phyloP scores from a whole-genome alignment of 208 protist genomes.

The Leishmania amazonensis region DNA sequence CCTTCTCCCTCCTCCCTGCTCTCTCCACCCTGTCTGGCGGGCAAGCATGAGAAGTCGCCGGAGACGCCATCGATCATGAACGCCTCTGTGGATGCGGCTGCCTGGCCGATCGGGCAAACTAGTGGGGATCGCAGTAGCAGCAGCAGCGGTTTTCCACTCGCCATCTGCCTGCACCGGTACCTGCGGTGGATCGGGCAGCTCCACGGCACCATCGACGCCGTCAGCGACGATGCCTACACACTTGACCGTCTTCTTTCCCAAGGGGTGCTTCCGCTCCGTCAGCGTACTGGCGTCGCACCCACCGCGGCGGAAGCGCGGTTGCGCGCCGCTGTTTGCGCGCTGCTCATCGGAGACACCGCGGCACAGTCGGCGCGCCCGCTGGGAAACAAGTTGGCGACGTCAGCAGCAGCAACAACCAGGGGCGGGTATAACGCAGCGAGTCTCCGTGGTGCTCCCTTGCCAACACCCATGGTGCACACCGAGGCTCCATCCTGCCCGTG shows the following conservation, averaged over 20 bases:
- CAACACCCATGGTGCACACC: slow-evolving; percentile 7
- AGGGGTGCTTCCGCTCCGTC: slow-evolving; percentile 24
- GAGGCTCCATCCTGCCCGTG: slow-evolving; percentile 20
- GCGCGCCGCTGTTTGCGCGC: slow-evolving; percentile 19
- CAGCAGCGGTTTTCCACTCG: not conserved
- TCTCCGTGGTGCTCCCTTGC: not conserved
- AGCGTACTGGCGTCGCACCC: slow-evolving; percentile 12
- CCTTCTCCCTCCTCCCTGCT: not conserved
- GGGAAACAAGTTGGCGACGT: not conserved
- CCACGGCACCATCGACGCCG: slow-evolving; percentile 16
- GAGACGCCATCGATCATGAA: slow-evolving; percentile 3
- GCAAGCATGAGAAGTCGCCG: not conserved
- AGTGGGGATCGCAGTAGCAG: not conserved
- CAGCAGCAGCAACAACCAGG: not conserved
- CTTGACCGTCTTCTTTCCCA: slow-evolving; percentile 25
- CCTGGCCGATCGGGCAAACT: not conserved
- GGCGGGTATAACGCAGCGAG: not conserved
- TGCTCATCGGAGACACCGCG: slow-evolving; percentile 14
- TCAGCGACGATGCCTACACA: slow-evolving; percentile 35
- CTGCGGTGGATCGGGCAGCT: slow-evolving; percentile 29
- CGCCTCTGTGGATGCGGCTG: not conserved
- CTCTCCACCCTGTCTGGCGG: not conserved
- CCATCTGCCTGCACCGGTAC: slow-evolving; percentile 17
- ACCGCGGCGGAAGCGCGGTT: slow-evolving; percentile 6
- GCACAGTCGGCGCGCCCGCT: not conserved